Evolutionary conservation across 1,139 yeast species (phyloP), one percentile per base, ranked within the genome.

Genomic region (Suhomyces wounanorum): DNA sequence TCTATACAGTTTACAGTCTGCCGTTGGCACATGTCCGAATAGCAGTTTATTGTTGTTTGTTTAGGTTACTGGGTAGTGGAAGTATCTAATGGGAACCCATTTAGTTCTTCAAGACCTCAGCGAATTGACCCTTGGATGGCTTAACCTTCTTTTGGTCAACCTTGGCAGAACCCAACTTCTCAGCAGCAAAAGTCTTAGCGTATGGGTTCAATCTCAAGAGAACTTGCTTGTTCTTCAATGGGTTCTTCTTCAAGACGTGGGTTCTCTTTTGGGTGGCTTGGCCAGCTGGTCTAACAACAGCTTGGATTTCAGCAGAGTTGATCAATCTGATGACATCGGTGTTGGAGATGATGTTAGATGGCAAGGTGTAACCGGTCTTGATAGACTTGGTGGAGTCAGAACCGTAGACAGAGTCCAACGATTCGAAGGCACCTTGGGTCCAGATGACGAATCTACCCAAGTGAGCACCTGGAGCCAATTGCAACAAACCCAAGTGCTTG

Each of bases 391-490:
- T 84, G 68, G 92, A 76, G 73, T 87, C 96, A 64, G 97, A 85
- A 76, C 96, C 96, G 95, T 95, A 94, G 83, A 95, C 89, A 65
- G 94, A 82, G 84, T 94, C 99, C 75, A 94, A 87, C 71, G 94
- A 87, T 75, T 92, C 89, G 78, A 94, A 90, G 73, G 99, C 99
- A 76, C 91, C 82, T 83, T 91, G 96, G 73, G 99, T 92, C 99
- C 99, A 94, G 90, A 94, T 89, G 74, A 95, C 88, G 75, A 94
- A 94, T 86, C 99, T 92, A 83, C 99, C 99, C 72, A 94, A 85
- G 86, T 94, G 99, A 74, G 98, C 96, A 88, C 99, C 99, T 79
- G 99, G 99, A 68, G 99, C 99, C 74, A 94, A 89, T 84, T 94
- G 98, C 78, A 95, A 89, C 73, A 95, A 84, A 82, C 95, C 95